Evolutionary conservation across 108 stramenopile species (phyloP).

Genomic region (Schizochytrium sp.): DNA sequence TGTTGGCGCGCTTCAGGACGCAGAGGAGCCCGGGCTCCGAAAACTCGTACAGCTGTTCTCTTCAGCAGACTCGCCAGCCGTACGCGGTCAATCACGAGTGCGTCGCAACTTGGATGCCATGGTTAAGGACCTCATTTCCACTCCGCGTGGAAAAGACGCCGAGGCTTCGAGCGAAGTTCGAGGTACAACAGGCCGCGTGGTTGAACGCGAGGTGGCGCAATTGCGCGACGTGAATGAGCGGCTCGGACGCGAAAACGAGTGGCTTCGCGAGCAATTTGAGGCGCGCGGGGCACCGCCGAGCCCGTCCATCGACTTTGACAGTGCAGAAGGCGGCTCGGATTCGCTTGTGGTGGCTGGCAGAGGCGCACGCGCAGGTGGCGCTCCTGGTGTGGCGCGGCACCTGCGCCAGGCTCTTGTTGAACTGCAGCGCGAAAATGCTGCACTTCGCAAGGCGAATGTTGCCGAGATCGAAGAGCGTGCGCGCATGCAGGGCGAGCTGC

Average conservation of each 20-base stretch:
- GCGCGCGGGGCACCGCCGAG: neutral
- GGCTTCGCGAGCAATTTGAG: neutral
- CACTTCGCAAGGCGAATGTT: neutral
- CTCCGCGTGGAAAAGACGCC: neutral
- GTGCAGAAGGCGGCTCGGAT: neutral
- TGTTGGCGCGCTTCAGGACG: neutral
- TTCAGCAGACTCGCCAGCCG: neutral
- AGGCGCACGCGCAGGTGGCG: neutral
- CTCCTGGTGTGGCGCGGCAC: neutral
- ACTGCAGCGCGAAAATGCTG: neutral
- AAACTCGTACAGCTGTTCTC: neutral
- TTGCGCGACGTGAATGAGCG: neutral
- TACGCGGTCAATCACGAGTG: neutral
- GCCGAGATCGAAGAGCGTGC: neutral
- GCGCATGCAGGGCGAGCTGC: neutral
- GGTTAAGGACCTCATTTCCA: neutral
- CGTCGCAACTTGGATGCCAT: neutral
- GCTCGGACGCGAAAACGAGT: neutral
- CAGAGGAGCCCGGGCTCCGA: neutral
- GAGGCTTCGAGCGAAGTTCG: neutral
- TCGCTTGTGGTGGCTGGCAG: neutral
- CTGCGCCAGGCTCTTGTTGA: neutral
- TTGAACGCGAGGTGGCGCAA: neutral
- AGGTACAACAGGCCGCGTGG: neutral
- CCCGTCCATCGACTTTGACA: neutral